Conservation (phyloP, 345 rosid genomes). For the Fremontodendron californicum region DNA sequence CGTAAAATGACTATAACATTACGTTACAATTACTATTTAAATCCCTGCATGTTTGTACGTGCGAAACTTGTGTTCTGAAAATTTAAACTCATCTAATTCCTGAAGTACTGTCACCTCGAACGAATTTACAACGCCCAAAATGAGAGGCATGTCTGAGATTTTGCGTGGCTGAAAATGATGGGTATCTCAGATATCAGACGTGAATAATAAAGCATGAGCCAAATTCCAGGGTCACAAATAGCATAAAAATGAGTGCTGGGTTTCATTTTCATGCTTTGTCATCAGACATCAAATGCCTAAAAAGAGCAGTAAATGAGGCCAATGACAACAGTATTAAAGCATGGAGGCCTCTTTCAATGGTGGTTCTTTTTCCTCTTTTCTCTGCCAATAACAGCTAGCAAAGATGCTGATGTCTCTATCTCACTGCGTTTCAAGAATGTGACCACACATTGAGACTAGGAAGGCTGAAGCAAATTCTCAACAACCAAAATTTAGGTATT, state of each 20-base stretch:
- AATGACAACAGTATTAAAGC: background rate
- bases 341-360: constrained; percentile 17
- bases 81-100: background rate
- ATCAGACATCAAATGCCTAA: background rate
- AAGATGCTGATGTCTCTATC: constrained; percentile 13
- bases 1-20: too few species aligned
- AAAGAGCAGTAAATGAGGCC: constrained; percentile 2
- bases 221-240: background rate
- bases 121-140: background rate
- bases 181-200: background rate
- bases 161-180: background rate
- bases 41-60: too few species aligned
- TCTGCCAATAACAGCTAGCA: constrained; percentile 19
- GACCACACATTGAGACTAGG: background rate
- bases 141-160: background rate
- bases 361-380: background rate
- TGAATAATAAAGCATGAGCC: background rate
- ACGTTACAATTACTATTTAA: too few species aligned
- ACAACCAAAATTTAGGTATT: background rate
- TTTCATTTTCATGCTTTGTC: background rate
- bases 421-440: background rate
- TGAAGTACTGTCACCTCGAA: background rate
- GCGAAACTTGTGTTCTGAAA: too few species aligned
- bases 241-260: background rate
- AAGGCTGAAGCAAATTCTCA: background rate